Conservation (phyloP, 805 yeast species). For the Yarrowia osloensis region DNA sequence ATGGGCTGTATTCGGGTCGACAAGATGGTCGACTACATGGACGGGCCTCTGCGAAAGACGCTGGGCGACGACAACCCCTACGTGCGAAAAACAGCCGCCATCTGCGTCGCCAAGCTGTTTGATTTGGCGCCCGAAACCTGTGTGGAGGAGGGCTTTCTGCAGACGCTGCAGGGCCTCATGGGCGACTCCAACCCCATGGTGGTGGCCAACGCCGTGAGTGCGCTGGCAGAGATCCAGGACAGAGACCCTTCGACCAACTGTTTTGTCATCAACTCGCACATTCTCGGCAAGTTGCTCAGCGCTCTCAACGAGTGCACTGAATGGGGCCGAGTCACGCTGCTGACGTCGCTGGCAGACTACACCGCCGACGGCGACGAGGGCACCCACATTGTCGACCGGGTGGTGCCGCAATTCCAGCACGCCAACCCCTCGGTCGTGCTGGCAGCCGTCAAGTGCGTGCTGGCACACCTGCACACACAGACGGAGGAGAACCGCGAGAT, state of each 20-base stretch:
- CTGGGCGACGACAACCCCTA: conserved; percentile 92
- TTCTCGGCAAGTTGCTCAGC: conserved; percentile 60
- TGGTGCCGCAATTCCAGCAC: conserved; percentile 73
- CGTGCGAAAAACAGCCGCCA: conserved; percentile 96
- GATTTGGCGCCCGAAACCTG: conserved; percentile 81
- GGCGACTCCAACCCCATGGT: conserved; percentile 96
- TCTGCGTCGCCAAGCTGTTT: conserved; percentile 92
- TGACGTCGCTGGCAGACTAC: conserved; percentile 78
- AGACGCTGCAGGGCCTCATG: conserved; percentile 62
- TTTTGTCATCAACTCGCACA: conserved; percentile 46
- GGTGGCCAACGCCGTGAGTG: conserved; percentile 87
- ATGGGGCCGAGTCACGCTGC: conserved; percentile 95
- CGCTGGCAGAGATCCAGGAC: conserved; percentile 80
- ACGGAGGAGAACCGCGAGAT: conserved; percentile 46
- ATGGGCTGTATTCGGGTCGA: conserved; percentile 98
- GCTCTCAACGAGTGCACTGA: conserved; percentile 97
- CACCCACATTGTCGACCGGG: conserved; percentile 61
- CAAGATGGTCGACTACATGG: conserved; percentile 93
- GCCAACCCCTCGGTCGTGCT: conserved; percentile 79
- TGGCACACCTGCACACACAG: conserved; percentile 54
- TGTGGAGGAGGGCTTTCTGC: conserved; percentile 82
- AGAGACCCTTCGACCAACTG: conserved; percentile 57
- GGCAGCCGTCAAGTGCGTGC: conserved; percentile 69
- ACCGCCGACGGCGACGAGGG: conserved; percentile 66
- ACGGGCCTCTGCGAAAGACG: conserved; percentile 82